These are phyloP conservation scores for Aspergillus sergii DNA, from an alignment of 2,329 filamentous ascomycete genomes.

Conservation along the genomic window DNA sequence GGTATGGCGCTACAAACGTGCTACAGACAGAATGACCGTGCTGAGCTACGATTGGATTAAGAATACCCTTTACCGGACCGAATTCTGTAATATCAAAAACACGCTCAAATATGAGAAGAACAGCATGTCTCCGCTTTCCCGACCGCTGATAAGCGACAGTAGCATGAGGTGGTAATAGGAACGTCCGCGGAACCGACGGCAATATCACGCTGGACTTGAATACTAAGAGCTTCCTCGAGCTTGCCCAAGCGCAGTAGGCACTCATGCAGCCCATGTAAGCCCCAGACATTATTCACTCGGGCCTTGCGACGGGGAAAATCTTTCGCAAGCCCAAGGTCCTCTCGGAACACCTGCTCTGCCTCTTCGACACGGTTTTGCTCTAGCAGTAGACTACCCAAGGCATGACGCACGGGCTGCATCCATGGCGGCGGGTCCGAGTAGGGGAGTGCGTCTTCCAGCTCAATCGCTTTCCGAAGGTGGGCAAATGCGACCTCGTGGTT, in stretches of 20 bases:
- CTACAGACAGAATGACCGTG: not conserved
- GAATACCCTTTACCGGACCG: not conserved
- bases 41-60: not conserved
- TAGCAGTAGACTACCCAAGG: conserved; percentile 67
- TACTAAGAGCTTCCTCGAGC: conserved; percentile 47
- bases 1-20: not conserved
- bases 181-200: conserved; percentile 62
- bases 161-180: conserved; percentile 59
- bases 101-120: not conserved
- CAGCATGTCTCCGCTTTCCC: not conserved
- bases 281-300: conserved; percentile 75
- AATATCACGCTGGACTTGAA: conserved; percentile 52
- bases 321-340: conserved; percentile 61
- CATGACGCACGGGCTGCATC: conserved; percentile 74
- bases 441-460: conserved; percentile 62
- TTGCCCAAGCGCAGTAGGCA: conserved; percentile 60
- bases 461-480: conserved; percentile 59
- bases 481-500: conserved; percentile 62
- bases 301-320: conserved; percentile 63
- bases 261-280: conserved; percentile 71
- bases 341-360: conserved; percentile 59
- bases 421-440: conserved; percentile 77
- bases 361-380: conserved; percentile 63
- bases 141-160: conserved; percentile 40
- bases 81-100: not conserved